Base-by-base conservation (phyloP, 495 filamentous ascomycete species). In the Neurospora sp. region DNA sequence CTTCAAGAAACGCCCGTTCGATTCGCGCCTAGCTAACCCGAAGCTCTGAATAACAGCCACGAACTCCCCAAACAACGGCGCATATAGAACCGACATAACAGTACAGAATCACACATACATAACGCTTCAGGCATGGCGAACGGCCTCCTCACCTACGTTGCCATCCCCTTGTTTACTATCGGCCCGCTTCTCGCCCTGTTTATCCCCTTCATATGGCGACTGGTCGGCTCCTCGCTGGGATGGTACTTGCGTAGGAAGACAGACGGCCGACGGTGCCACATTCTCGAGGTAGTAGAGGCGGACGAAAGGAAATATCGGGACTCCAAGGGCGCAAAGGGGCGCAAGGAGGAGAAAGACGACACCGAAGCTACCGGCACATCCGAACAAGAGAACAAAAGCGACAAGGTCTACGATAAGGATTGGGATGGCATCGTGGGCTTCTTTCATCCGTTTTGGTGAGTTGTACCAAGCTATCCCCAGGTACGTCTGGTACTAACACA, bases 391-490 rank as follows among this genome's bases (percentile, higher is more conserved):
- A 39, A 8, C 38, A 39, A 39, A 9, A 9, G 38, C 40, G 89
- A 89, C 74, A 85, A 84, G 74, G 82, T 75, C n/a, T 35, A 35
- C 53, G 80, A 81, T 71, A 75, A 84, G 79, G 88, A 92, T 14
- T 97, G 92, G 92, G 84, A 90, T 74, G 94, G 94, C 5, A 83
- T 97, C 39, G 89, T 97, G 45, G 96, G 94, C 20, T 98, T 99
- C 87, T 97, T 99, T 78, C 96, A 99, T 79, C 96, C 96, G 10
- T 98, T 97, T 81, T 97, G 94, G 92, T 93, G 82, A 70, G 87
- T 78, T 31, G 27, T 31, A 31, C 27, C 27, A 31, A 31, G 27
- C 27, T 31, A 31, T 31, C 27, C 27, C 27, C 27, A 31, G 27
- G 27, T 31, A 31, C 27, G 27, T 65, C 5, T 4, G 7, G 31